A percentile compares a stretch with the other conserved stretches of the same genome.
Evolutionary conservation across 768 basidiomycete species (phyloP).

Genomic region (Kwoniella europaea): DNA sequence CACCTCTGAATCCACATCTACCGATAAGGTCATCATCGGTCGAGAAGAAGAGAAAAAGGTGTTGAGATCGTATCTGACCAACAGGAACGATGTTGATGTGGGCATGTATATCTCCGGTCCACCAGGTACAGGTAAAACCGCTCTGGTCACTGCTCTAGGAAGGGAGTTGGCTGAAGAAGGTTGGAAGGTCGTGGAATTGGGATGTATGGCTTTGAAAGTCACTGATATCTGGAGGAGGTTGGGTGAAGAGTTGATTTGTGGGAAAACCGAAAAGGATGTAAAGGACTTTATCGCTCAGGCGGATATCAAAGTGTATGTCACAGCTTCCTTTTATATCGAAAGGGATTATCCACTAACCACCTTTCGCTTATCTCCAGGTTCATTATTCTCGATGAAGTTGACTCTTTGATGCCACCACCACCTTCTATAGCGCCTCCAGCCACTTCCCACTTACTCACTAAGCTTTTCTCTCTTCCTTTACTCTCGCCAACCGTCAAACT

Average conservation of each 20-base stretch:
- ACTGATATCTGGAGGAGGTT: conserved; percentile 52
- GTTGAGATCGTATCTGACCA: conserved; percentile 42
- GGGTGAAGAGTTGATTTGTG: conserved; percentile 47
- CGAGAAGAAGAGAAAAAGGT: conserved; percentile 49
- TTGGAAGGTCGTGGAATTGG: conserved; percentile 52
- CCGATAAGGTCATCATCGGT: conserved; percentile 46
- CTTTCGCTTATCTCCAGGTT: conserved; percentile 34
- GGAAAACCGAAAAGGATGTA: conserved; percentile 38
- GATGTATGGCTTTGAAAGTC: conserved; percentile 57
- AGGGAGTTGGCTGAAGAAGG: conserved; percentile 33
- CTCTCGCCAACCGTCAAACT: conserved; percentile 46
- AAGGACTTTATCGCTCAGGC: conserved; percentile 16
- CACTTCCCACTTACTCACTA: conserved; percentile 52
- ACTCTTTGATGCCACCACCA: conserved; percentile 54
- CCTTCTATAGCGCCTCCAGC: conserved; percentile 42
- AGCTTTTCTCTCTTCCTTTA: conserved; percentile 55
- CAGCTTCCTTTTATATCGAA: neutral
- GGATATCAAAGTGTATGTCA: conserved; percentile 3
- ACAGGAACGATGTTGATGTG: conserved; percentile 27
- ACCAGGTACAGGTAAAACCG: conserved; percentile 81
- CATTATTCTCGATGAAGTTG: conserved; percentile 58
- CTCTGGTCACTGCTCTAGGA: conserved; percentile 52
- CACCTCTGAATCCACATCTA: conserved; percentile 12
- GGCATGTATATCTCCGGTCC: conserved; percentile 81
- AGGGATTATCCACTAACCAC: neutral